Percentiles rank a stretch among this genome's conserved stretches.
Conservation (phyloP, 108 stramenopile species). For the Nitzschia palea region DNA sequence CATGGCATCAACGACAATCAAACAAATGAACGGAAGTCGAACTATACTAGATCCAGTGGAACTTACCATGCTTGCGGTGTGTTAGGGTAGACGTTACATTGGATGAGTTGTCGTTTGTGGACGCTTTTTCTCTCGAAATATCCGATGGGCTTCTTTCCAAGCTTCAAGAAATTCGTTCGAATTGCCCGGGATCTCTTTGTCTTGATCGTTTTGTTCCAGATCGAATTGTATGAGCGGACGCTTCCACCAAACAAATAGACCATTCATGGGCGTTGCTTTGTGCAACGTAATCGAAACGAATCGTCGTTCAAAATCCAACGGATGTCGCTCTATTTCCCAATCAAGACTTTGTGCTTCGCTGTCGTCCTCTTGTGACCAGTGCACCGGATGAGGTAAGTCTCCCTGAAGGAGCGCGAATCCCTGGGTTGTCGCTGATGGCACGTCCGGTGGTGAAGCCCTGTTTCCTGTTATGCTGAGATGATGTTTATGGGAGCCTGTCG, state of each 20-base stretch:
- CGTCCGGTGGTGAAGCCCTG: background rate
- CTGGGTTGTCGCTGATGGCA: background rate
- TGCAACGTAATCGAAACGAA: slow-evolving; percentile 35
- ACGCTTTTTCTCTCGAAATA: slow-evolving; percentile 34
- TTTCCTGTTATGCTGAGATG: background rate
- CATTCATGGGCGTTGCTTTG: slow-evolving; percentile 60
- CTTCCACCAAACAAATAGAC: slow-evolving; percentile 55
- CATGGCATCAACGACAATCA: too few relatives aligned
- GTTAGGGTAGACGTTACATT: background rate
- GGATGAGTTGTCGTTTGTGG: background rate
- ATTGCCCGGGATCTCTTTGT: background rate
- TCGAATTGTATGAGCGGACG: slow-evolving; percentile 37
- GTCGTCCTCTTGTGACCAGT: slow-evolving; percentile 45
- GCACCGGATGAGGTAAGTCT: slow-evolving; percentile 45
- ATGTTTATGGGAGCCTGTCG: slow-evolving; percentile 15
- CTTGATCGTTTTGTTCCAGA: slow-evolving; percentile 15
- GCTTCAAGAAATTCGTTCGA: slow-evolving; percentile 32
- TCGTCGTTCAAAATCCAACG: background rate
- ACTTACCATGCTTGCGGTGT: background rate
- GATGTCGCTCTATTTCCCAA: slow-evolving; percentile 33
- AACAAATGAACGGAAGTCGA: too few relatives aligned
- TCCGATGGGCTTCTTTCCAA: slow-evolving; percentile 50
- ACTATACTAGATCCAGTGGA: too few relatives aligned
- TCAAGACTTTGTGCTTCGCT: slow-evolving; percentile 21
- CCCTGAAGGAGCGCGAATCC: slow-evolving; percentile 37